Base-by-base conservation (phyloP, 192 early-diverging fungal genomes). In the Rhizophlyctis rosea region DNA sequence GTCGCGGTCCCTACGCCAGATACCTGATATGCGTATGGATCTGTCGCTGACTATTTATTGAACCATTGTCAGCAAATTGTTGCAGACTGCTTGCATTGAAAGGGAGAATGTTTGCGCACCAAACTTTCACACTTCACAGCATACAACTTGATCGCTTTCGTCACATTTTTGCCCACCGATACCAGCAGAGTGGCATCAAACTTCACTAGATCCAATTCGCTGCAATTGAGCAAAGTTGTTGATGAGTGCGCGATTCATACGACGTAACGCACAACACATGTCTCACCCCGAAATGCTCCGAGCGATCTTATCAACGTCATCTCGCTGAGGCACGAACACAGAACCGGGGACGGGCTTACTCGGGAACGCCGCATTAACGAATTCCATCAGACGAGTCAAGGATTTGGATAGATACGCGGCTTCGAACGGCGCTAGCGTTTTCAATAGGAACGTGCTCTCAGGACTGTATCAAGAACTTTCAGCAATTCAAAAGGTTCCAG, bases 131-230 rank as follows among this genome's bases (percentile, higher is more conserved):
- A 76, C 59, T 87, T 86, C 3, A 65, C 66, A 47, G 73, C 58
- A 70, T 75, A 88, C 76, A 82, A 78, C 51, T 74, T 86, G 35
- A 87, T 49, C 13, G 85, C 77, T 60, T 85, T 86, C 28, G 65
- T 54, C 3, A 70, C 77, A 61, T 88, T 87, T 27, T 79, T 79
- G 4, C 76, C 61, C 0, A 88, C 73, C 14, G 69, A 48, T 53
- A 76, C 66, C 11, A 83, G 24, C 14, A 89, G 58, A 16, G 71
- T 55, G 3, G 69, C 52, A 60, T 88, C 87, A 65, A 89, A 86
- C 59, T 85, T 86, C 2, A 78, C 83, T 27, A 70, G 74, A 34
- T 88, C 83, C 29, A 89, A 61, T 63, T 89, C 87, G 48, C 85
- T 87, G 53, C 18, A 65, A 2, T n/a, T n/a, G n/a, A n/a, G n/a